Evolutionary conservation across 352 stramenopile species (phyloP).

Genomic region (Phytopythium cucurbitacearum): DNA sequence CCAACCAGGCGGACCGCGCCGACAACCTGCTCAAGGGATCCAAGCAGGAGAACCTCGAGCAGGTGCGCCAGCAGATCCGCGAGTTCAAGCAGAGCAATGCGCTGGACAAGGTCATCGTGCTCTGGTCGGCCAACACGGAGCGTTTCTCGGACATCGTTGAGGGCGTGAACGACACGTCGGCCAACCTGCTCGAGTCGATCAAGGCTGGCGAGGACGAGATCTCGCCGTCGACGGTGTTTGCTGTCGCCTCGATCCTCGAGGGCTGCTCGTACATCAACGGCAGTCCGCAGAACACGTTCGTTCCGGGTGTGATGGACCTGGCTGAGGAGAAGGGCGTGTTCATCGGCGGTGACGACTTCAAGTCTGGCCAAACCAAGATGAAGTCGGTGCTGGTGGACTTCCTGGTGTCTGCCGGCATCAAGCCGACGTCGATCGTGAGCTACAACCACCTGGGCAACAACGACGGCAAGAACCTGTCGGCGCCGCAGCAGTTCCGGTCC

Average conservation of each 20-base stretch:
- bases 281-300: conserved; percentile 99
- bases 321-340: conserved; percentile 94
- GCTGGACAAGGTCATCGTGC: conserved; percentile 98
- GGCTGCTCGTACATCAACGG: conserved; percentile 99
- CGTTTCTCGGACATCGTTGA: conserved; percentile 97
- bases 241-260: conserved; percentile 97
- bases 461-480: conserved; percentile 99
- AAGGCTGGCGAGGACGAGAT: conserved; percentile 93
- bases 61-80: conserved; percentile 91
- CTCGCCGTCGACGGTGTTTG: conserved; percentile 97
- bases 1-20: conserved; percentile 97
- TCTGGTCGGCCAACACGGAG: conserved; percentile 99
- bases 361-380: conserved; percentile 99
- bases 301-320: conserved; percentile 96
- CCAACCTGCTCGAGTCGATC: conserved; percentile 96
- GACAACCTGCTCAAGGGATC: conserved; percentile 96
- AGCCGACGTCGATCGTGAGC: conserved; percentile 98
- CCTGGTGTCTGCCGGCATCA: conserved; percentile 97
- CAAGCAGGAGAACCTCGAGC: conserved; percentile 97
- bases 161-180: conserved; percentile 97
- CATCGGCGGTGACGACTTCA: conserved; percentile 99
- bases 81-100: conserved; percentile 95
- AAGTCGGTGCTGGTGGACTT: conserved; percentile 99
- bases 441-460: conserved; percentile 99
- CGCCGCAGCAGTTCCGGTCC: conserved; percentile 98